A percentile compares a stretch with the other conserved stretches of the same genome.
Conservation (phyloP, 768 basidiomycete genomes). For the Suillus fuscotomentosus region DNA sequence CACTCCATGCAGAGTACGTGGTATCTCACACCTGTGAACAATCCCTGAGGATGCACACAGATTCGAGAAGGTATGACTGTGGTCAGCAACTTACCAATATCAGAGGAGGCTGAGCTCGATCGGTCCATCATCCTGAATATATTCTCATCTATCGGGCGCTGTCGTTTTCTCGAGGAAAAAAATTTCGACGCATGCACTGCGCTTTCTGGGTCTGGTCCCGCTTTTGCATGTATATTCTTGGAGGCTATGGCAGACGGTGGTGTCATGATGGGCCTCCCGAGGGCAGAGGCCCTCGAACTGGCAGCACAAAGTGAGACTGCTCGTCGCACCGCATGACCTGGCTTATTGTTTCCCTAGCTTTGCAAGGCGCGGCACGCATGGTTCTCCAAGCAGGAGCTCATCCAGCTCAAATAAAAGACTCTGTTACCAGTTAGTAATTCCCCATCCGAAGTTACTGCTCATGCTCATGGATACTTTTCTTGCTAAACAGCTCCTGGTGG, state of each 20-base stretch:
- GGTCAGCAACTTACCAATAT: conserved; percentile 66
- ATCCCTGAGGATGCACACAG: conserved; percentile 37
- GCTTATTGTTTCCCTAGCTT: conserved; percentile 45
- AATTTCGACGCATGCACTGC: conserved; percentile 99
- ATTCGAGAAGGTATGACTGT: conserved; percentile 99
- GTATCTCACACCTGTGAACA: background rate
- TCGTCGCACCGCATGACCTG: background rate
- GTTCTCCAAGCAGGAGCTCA: conserved; percentile 84
- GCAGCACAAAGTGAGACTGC: conserved; percentile 83
- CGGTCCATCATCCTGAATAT: conserved; percentile 81
- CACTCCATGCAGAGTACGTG: conserved; percentile 86
- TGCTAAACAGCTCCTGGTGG: conserved; percentile 81
- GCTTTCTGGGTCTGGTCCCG: conserved; percentile 92
- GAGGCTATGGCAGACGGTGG: conserved; percentile 99
- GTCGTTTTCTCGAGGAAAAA: conserved; percentile 95
- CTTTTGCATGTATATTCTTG: conserved; percentile 93
- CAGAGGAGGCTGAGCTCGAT: conserved; percentile 52
- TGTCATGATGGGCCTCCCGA: conserved; percentile 98
- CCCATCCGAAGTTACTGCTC: background rate
- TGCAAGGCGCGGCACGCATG: conserved; percentile 98
- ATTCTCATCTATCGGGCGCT: conserved; percentile 95
- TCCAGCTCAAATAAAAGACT: conserved; percentile 95
- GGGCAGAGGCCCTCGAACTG: conserved; percentile 90
- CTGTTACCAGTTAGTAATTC: conserved; percentile 81
- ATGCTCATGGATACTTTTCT: conserved; percentile 6